Evolutionary conservation across 345 rosid species (phyloP).

Genomic region (Salix viminalis): DNA sequence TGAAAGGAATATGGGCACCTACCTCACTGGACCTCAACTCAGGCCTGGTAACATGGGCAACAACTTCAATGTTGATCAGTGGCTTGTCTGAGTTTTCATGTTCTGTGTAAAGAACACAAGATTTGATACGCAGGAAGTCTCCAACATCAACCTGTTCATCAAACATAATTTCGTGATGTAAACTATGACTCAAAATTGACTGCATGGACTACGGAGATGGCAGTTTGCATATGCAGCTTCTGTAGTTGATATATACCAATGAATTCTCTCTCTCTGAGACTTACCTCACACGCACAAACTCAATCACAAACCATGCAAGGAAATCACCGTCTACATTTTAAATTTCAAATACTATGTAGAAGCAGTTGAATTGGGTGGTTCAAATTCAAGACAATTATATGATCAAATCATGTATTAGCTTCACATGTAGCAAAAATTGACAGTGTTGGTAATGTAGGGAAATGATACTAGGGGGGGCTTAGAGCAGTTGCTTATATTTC

Average conservation of each 20-base stretch:
- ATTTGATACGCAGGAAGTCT: constrained; percentile 71
- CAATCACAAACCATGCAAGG: background rate
- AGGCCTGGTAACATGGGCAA: constrained; percentile 92
- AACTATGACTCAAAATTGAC: background rate
- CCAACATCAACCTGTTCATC: constrained; percentile 73
- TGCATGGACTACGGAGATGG: background rate
- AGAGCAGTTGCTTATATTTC: background rate
- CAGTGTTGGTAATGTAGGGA: background rate
- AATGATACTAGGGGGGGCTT: background rate
- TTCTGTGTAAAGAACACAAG: constrained; percentile 75
- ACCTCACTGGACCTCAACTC: constrained; percentile 94
- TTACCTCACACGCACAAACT: background rate
- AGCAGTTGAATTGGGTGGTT: background rate
- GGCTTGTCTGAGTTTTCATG: constrained; percentile 62
- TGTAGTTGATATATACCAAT: background rate
- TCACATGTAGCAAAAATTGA: background rate
- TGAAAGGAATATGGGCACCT: constrained; percentile 1
- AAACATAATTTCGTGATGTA: background rate
- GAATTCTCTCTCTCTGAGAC: background rate
- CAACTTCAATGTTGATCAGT: constrained; percentile 75
- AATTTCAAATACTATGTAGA: background rate
- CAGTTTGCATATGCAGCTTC: background rate
- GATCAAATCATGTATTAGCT: background rate
- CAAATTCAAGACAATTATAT: background rate
- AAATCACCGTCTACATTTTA: background rate